Base-by-base conservation (phyloP, 2,329 filamentous ascomycete species). In the Beauveria australis region DNA sequence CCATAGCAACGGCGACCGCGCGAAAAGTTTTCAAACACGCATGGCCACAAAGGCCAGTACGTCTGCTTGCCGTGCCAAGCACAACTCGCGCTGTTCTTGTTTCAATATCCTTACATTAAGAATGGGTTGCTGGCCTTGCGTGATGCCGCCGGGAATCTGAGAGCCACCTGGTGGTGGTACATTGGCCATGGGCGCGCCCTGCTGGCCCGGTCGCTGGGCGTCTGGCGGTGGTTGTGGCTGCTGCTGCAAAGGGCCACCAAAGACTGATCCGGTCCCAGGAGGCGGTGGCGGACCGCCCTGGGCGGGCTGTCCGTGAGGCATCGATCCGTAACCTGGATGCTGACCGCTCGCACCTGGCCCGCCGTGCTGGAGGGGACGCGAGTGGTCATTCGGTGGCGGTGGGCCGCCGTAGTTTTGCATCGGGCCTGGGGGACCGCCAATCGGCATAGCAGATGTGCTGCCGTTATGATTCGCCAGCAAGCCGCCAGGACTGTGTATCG, bases 401-500 rank as follows among this genome's bases (percentile, higher is more conserved):
- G 82, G 78, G 1, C 80, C 81, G 56, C 82, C 80, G 65, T 86
- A 87, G 59, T 71, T 75, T 62, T 74, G 74, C 61, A 78, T 72
- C 47, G 81, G 73, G 18, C 77, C 80, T 2, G 81, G 72, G n/a
- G 81, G 77, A 44, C 75, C 80, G 61, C 81, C 79, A 48, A 83
- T 73, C 53, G 80, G 75, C 53, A 81, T 81, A 43, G 80, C 73
- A 30, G 82, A 78, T 43, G 79, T 76, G 40, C 82, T 81, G 40
- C 82, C 81, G 57, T 86, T 85, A 67, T 91, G 85, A 66, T 87
- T 91, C 9, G 88, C 84, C 44, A 97, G 83, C 41, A 97, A 81
- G 9, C 93, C 93, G 66, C 94, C 93, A 1, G 93, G 93, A 51
- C 92, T 95, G 71, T 96, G 93, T 61, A 97, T 95, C 57, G 91